A percentile compares a stretch with the other conserved stretches of the same genome.
These are phyloP conservation scores for Podaxis sp. DNA, from an alignment of 768 basidiomycete genomes.

Conservation along the genomic window DNA sequence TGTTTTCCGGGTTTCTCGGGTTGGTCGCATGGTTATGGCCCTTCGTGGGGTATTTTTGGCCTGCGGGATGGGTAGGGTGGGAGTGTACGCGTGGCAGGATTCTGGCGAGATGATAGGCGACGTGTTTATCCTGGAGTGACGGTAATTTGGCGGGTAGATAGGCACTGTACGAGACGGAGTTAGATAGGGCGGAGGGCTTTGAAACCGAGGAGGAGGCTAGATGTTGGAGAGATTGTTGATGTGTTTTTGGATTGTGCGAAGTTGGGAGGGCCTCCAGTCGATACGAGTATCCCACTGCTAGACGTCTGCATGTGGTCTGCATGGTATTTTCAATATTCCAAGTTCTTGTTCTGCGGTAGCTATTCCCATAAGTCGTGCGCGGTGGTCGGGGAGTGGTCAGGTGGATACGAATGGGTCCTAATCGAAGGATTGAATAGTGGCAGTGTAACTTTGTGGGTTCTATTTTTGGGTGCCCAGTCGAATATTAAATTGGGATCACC, in stretches of 20 bases:
- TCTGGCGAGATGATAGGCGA: not conserved
- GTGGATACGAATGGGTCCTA: not conserved
- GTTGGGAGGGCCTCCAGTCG: not conserved
- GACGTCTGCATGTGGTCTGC: slow-evolving; percentile 13
- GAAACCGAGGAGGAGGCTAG: too few species aligned
- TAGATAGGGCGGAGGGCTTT: too few species aligned
- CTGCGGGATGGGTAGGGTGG: not conserved
- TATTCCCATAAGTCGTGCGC: too few species aligned
- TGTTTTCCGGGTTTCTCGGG: slow-evolving; percentile 24
- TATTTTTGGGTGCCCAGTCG: not conserved
- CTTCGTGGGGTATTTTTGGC: not conserved
- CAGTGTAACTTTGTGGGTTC: not conserved
- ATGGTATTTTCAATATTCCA: not conserved
- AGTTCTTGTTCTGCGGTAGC: not conserved
- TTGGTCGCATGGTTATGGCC: not conserved
- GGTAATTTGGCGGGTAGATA: too few species aligned
- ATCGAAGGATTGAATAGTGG: not conserved
- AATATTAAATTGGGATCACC: not conserved
- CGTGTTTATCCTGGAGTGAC: too few species aligned
- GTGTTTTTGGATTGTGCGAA: not conserved
- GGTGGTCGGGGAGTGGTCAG: too few species aligned
- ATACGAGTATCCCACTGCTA: not conserved
- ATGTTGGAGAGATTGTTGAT: too few species aligned
- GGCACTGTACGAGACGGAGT: too few species aligned
- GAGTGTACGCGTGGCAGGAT: not conserved